Evolutionary conservation across 2,329 filamentous ascomycete species (phyloP).

Genomic region (Ophiostoma fasciatum): DNA sequence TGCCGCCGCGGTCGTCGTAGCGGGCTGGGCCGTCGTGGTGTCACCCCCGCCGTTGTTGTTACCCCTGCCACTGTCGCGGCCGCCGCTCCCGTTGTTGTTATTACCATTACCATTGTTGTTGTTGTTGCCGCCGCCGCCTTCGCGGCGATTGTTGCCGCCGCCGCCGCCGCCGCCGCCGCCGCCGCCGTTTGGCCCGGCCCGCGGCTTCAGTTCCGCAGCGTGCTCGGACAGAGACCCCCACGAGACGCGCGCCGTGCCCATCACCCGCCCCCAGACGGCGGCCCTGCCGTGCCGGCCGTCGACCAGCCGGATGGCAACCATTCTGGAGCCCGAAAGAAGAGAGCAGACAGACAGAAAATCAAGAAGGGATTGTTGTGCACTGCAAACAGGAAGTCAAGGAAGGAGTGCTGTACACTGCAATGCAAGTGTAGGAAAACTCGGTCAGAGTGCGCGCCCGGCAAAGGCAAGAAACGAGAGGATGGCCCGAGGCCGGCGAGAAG

Average conservation of each 20-base stretch:
- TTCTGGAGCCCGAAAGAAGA: not conserved
- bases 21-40: no score
- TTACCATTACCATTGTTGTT: not conserved
- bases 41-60: no score
- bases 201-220: not conserved
- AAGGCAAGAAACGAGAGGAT: not conserved
- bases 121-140: not conserved
- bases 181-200: not conserved
- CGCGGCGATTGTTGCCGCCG: not conserved
- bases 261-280: slow-evolving; percentile 2
- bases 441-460: no score
- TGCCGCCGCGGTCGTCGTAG: no score
- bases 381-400: not conserved
- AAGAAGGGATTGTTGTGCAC: not conserved
- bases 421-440: no score
- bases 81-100: not conserved
- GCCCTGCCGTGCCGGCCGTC: slow-evolving; percentile 2
- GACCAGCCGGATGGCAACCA: slow-evolving; percentile 8
- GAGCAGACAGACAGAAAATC: not conserved
- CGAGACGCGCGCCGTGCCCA: slow-evolving; percentile 1
- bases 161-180: not conserved
- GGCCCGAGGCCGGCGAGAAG: no score
- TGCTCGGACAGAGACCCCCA: slow-evolving; percentile 8
- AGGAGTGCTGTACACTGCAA: no score
- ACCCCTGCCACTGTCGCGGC: not conserved